Conservation (phyloP, 345 rosid genomes). For the Mercurialis annua region DNA sequence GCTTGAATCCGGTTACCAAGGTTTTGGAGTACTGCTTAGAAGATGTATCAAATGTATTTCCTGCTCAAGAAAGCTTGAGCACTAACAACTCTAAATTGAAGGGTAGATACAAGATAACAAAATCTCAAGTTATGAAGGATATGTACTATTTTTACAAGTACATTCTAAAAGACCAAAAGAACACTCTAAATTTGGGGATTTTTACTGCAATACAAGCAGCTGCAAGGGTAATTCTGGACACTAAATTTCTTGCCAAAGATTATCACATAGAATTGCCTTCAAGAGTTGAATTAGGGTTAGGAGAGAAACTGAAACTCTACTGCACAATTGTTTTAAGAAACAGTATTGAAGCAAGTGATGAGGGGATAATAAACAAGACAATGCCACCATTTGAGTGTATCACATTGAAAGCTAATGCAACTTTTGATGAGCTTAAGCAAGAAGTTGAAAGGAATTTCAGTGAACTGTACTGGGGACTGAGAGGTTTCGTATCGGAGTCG, state of each 20-base stretch:
- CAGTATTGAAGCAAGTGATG: slow-evolving; percentile 13
- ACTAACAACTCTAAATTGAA: slow-evolving; percentile 39
- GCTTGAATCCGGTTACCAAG: slow-evolving; percentile 89
- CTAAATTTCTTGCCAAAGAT: slow-evolving; percentile 68
- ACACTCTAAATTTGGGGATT: slow-evolving; percentile 30
- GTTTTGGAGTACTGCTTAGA: slow-evolving; percentile 84
- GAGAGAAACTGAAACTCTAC: slow-evolving; percentile 45
- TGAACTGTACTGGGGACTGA: slow-evolving; percentile 71
- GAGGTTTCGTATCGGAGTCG: slow-evolving; percentile 41
- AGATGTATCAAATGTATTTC: slow-evolving; percentile 50
- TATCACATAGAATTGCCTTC: slow-evolving; percentile 30
- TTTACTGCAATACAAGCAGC: slow-evolving; percentile 51
- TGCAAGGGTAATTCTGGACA: slow-evolving; percentile 64
- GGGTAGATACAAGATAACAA: slow-evolving; percentile 47
- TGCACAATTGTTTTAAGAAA: slow-evolving; percentile 49
- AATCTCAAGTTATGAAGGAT: slow-evolving; percentile 67
- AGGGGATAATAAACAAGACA: slow-evolving; percentile 6
- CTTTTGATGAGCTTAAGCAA: slow-evolving; percentile 53
- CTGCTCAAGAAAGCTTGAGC: slow-evolving; percentile 36
- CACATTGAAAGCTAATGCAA: slow-evolving; percentile 52
- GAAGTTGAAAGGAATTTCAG: slow-evolving; percentile 61
- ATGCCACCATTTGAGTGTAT: slow-evolving; percentile 65
- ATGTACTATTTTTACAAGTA: slow-evolving; percentile 46
- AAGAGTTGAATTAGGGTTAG: slow-evolving; percentile 29
- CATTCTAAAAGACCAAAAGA: slow-evolving; percentile 53